phyloP scores from a whole-genome alignment of 2,329 filamentous ascomycete genomes.

The Curvularia eragrostidis region DNA sequence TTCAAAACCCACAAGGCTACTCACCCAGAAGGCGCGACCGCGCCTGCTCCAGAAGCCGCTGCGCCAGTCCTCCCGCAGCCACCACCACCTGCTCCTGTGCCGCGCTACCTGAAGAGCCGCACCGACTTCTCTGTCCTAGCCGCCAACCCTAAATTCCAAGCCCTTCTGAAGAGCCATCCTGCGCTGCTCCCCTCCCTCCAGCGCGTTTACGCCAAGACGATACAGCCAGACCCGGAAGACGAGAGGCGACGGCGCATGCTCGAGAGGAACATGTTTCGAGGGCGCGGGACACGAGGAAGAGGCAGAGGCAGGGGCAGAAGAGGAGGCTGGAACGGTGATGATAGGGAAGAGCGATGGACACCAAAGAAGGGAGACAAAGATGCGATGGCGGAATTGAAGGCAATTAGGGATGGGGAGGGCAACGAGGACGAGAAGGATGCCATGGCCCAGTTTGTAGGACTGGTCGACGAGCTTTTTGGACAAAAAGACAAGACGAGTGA shows the following conservation, averaged over 20 bases:
- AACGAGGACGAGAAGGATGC: constrained; percentile 48
- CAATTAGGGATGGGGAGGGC: constrained; percentile 34
- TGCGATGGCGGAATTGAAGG: constrained; percentile 38
- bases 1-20: constrained; percentile 43
- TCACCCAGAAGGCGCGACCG: constrained; percentile 18
- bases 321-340: constrained; percentile 20
- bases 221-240: constrained; percentile 41
- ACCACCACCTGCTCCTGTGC: constrained; percentile 35
- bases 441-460: constrained; percentile 50
- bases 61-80: constrained; percentile 31
- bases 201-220: constrained; percentile 44
- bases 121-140: constrained; percentile 42
- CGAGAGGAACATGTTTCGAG: constrained; percentile 24
- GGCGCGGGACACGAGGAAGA: constrained; percentile 25
- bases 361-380: constrained; percentile 42
- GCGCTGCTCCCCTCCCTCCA: constrained; percentile 35
- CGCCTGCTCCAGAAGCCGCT: constrained; percentile 9
- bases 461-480: constrained; percentile 37
- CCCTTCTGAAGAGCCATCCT: constrained; percentile 38
- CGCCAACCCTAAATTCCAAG: constrained; percentile 36
- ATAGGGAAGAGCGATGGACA: constrained; percentile 33
- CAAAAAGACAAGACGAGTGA: constrained; percentile 4
- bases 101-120: constrained; percentile 41
- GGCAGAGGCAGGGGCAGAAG: constrained; percentile 27
- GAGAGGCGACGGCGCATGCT: constrained; percentile 23